Evolutionary conservation across 257 asterid genomes (phyloP).

Genomic region (Capsicum rhomboideum): DNA sequence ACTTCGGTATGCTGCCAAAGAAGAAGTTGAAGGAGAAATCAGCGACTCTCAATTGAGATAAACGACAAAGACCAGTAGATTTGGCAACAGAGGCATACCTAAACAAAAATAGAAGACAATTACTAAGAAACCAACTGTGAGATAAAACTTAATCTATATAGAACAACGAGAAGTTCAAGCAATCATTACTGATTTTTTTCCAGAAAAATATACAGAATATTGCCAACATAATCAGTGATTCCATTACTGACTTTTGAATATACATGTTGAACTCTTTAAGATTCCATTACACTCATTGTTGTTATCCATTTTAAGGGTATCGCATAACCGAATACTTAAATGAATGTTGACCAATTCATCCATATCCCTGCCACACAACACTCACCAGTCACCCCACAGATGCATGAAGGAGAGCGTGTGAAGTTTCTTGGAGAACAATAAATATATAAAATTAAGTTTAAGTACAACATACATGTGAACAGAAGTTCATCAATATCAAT

Average conservation of each 20-base stretch:
- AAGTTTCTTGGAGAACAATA: background rate
- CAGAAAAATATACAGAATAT: background rate
- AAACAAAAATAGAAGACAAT: conserved; percentile 3
- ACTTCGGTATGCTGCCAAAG: conserved; percentile 67
- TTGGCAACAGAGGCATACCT: conserved; percentile 51
- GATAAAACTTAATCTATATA: background rate
- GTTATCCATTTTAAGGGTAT: background rate
- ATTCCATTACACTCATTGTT: background rate
- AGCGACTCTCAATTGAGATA: conserved; percentile 55
- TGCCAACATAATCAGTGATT: background rate
- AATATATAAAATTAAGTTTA: background rate
- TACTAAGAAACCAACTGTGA: background rate
- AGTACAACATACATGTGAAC: background rate
- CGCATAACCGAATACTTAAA: background rate
- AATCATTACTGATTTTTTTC: background rate
- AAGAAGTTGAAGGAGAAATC: conserved; percentile 83
- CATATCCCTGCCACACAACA: background rate
- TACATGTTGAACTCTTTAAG: background rate
- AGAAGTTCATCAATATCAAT: background rate
- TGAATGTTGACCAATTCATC: background rate
- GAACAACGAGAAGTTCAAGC: background rate
- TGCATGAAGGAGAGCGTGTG: background rate
- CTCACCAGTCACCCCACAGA: background rate
- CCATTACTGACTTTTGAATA: background rate
- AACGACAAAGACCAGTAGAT: conserved; percentile 57